A percentile compares a stretch with the other conserved stretches of the same genome.
Conservation (phyloP, 2,329 filamentous ascomycete species). For the Pleoardoris graminearum region DNA sequence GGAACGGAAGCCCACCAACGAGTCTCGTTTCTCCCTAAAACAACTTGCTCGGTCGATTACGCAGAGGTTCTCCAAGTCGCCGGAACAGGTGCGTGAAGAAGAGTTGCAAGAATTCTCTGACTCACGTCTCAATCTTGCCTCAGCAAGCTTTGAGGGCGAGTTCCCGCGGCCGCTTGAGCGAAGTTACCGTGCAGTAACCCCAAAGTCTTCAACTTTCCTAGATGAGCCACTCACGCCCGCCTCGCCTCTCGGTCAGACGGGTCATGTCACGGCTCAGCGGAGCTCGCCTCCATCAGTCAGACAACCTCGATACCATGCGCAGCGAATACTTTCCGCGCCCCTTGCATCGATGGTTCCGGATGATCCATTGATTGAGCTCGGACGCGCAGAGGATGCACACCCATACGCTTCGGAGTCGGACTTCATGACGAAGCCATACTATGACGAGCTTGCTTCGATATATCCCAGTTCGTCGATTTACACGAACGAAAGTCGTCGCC, state of each 20-base stretch:
- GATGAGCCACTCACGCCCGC: constrained; percentile 23
- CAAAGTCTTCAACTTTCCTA: constrained; percentile 23
- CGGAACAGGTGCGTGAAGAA: constrained; percentile 18
- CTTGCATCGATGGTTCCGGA: constrained; percentile 38
- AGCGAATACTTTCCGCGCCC: constrained; percentile 17
- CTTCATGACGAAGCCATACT: constrained; percentile 24
- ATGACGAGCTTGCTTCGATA: constrained; percentile 35
- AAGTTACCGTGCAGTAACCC: constrained; percentile 20
- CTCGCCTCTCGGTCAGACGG: constrained; percentile 14
- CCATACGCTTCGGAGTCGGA: constrained; percentile 16
- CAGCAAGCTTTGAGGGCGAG: constrained; percentile 17
- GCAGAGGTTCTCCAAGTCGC: constrained; percentile 26
- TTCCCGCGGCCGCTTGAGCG: constrained; percentile 27
- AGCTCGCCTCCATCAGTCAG: constrained; percentile 9
- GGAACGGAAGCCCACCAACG: constrained; percentile 20
- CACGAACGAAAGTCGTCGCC: constrained; percentile 25
- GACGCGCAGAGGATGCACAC: constrained; percentile 15
- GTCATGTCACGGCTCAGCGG: neutral
- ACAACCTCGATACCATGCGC: neutral
- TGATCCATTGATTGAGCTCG: constrained; percentile 26
- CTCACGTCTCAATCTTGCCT: constrained; percentile 13
- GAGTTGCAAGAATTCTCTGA: constrained; percentile 30
- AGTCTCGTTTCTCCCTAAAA: constrained; percentile 38
- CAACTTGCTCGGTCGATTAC: constrained; percentile 36
- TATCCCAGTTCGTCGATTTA: constrained; percentile 40